Conservation (phyloP, 148 eudicot genomes). For the Mesembryanthemum crystallinum region DNA sequence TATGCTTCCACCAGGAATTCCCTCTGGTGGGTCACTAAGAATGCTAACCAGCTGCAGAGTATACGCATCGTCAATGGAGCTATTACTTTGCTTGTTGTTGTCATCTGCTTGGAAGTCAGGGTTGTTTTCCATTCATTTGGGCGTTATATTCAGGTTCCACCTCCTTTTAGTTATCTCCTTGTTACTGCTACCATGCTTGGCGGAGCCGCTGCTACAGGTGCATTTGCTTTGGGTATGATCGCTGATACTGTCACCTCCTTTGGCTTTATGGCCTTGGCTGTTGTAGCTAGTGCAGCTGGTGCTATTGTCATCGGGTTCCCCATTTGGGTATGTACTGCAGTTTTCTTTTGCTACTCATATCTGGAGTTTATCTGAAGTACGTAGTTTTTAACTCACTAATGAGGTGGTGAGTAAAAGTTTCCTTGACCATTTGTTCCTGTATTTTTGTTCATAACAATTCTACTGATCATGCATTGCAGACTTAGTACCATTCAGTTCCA, state of each 20-base stretch:
- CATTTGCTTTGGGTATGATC: slow-evolving; percentile 77
- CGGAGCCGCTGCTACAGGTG: slow-evolving; percentile 76
- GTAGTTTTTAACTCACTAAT: background rate
- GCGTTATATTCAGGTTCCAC: slow-evolving; percentile 89
- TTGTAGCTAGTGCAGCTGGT: slow-evolving; percentile 76
- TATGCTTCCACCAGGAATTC: slow-evolving; percentile 88
- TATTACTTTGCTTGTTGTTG: slow-evolving; percentile 62
- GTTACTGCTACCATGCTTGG: slow-evolving; percentile 88
- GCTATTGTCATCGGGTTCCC: slow-evolving; percentile 91
- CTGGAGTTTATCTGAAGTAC: background rate
- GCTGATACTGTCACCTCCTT: slow-evolving; percentile 62
- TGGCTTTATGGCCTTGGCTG: slow-evolving; percentile 68
- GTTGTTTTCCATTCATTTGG: slow-evolving; percentile 88
- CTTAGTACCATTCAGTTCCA: background rate
- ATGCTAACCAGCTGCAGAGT: slow-evolving; percentile 52
- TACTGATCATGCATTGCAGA: background rate
- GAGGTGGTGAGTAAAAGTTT: too few species aligned
- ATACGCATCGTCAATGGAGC: slow-evolving; percentile 78
- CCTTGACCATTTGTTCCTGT: background rate
- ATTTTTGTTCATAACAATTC: background rate
- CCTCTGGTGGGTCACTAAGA: slow-evolving; percentile 83
- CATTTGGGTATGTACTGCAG: slow-evolving; percentile 56
- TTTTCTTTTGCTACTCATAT: background rate
- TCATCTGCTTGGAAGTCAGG: slow-evolving; percentile 76
- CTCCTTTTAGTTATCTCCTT: slow-evolving; percentile 71